A percentile compares a stretch with the other conserved stretches of the same genome.
phyloP scores from a whole-genome alignment of 179 eudicot genomes.

The Sideroxylon spinosum region DNA sequence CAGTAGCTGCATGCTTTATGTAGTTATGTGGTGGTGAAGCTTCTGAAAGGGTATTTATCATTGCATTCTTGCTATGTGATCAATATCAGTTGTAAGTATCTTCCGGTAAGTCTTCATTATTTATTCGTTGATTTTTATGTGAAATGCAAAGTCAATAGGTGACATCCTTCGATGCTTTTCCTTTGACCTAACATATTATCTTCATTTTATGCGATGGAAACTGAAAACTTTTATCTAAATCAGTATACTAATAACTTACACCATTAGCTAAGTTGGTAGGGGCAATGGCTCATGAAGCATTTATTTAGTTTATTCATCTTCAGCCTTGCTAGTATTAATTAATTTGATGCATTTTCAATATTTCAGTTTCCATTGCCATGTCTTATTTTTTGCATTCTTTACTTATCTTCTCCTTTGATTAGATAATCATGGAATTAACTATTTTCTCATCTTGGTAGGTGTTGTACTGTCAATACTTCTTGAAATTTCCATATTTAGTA shows the following conservation, averaged over 20 bases:
- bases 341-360: background rate
- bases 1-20: constrained; percentile 19
- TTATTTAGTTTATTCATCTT: no score
- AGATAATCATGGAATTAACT: background rate
- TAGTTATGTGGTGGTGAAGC: constrained; percentile 82
- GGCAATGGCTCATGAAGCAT: no score
- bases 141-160: background rate
- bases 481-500: background rate
- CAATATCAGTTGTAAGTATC: constrained; percentile 76
- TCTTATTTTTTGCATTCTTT: no score
- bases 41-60: constrained; percentile 85
- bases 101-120: background rate
- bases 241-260: background rate
- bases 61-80: constrained; percentile 88
- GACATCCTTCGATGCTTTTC: background rate
- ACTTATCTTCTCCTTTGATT: background rate
- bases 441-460: no score
- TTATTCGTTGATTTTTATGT: no score
- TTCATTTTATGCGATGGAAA: background rate
- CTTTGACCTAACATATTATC: background rate
- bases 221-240: background rate
- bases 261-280: background rate
- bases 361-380: background rate
- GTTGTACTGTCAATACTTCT: no score
- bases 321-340: no score